Percentiles rank a stretch among this genome's conserved stretches.
These are phyloP conservation scores for Aspergillus amoenus DNA, from an alignment of 2,329 filamentous ascomycete genomes.

Conservation along the genomic window DNA sequence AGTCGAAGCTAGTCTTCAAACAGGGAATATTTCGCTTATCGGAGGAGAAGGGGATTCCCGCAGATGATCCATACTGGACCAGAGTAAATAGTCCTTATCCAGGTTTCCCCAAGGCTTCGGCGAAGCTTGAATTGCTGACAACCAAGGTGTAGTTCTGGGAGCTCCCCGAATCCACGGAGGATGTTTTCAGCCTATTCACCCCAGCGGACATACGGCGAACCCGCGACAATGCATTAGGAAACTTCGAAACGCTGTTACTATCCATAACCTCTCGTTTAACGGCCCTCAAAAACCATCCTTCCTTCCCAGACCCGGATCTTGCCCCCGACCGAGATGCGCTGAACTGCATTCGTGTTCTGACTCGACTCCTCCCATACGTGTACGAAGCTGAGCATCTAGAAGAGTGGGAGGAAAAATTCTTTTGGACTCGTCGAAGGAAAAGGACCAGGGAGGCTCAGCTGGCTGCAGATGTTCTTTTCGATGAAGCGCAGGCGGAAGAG, in stretches of 20 bases:
- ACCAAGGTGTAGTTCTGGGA: slow-evolving; percentile 78
- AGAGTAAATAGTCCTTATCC: slow-evolving; percentile 56
- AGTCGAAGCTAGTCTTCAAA: slow-evolving; percentile 98
- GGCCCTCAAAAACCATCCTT: slow-evolving; percentile 80
- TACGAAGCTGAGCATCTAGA: slow-evolving; percentile 85
- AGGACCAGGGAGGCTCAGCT: slow-evolving; percentile 66
- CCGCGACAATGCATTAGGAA: slow-evolving; percentile 78
- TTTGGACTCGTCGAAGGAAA: slow-evolving; percentile 77
- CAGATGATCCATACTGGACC: slow-evolving; percentile 90
- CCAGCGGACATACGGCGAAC: slow-evolving; percentile 84
- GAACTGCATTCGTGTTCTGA: slow-evolving; percentile 91
- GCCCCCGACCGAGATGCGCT: slow-evolving; percentile 83
- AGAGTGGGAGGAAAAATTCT: slow-evolving; percentile 88
- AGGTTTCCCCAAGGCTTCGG: not conserved
- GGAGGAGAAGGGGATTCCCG: slow-evolving; percentile 83
- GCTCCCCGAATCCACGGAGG: slow-evolving; percentile 89
- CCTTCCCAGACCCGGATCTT: slow-evolving; percentile 82
- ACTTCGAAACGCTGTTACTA: slow-evolving; percentile 84
- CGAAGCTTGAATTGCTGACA: slow-evolving; percentile 21
- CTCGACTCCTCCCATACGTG: slow-evolving; percentile 82
- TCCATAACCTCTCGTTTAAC: slow-evolving; percentile 81
- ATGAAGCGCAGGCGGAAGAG: slow-evolving; percentile 63
- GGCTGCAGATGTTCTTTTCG: slow-evolving; percentile 77
- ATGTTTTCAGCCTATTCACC: slow-evolving; percentile 95
- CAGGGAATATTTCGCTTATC: slow-evolving; percentile 95